These are phyloP conservation scores for Tephrocybe rancida DNA, from an alignment of 768 basidiomycete species.

Conservation along the genomic window DNA sequence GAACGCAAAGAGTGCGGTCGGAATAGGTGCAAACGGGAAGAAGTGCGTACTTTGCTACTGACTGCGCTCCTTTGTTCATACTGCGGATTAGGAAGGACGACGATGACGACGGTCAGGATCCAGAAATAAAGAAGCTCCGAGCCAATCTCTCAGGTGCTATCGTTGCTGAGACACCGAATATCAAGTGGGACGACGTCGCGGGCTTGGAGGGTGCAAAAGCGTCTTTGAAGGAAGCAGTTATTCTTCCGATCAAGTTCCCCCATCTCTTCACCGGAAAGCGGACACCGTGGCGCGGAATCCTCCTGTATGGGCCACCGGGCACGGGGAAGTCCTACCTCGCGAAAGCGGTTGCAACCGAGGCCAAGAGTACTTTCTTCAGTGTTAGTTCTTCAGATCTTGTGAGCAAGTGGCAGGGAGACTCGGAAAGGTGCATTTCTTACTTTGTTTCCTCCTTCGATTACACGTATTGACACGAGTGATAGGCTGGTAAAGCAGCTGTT, in stretches of 20 bases:
- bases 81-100: conserved; percentile 37
- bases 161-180: conserved; percentile 90
- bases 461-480: not conserved
- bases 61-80: not conserved
- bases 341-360: conserved; percentile 98
- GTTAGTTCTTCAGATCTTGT: conserved; percentile 95
- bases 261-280: conserved; percentile 98
- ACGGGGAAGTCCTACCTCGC: conserved; percentile 97
- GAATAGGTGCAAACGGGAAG: conserved; percentile 46
- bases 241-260: conserved; percentile 99
- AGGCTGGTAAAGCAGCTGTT: conserved; percentile 97
- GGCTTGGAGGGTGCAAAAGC: conserved; percentile 96
- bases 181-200: conserved; percentile 98
- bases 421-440: conserved; percentile 71
- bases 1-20: conserved; percentile 46
- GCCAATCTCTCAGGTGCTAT: conserved; percentile 89
- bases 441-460: not conserved
- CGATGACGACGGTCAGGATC: conserved; percentile 80
- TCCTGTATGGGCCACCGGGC: conserved; percentile 96
- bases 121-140: conserved; percentile 96
- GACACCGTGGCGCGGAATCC: conserved; percentile 95
- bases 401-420: conserved; percentile 99
- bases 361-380: conserved; percentile 98
- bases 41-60: conserved; percentile 35
- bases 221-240: conserved; percentile 95